Base-by-base conservation (phyloP, 768 basidiomycete species). In the Russula sp. region DNA sequence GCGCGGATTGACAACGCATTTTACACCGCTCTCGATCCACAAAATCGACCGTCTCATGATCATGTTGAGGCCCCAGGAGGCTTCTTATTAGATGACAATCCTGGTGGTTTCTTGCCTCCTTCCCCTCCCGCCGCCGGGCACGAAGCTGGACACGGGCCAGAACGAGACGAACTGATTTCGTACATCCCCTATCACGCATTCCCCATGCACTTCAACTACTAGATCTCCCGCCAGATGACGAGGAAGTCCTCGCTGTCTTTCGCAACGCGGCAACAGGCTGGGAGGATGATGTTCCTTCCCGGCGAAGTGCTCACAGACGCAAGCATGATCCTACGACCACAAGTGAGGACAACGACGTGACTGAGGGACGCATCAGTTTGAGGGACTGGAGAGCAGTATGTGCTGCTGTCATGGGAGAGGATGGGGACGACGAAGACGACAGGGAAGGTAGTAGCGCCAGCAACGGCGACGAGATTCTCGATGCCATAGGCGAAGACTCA, bases 341-440 rank as follows among this genome's bases (percentile, higher is more conserved):
- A 34, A 57, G 65, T 26, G 68, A 69, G 16, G 57, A 64, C 13
- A 63, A 59, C 2, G 67, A 70, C 6, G 60, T 63, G 7, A 71
- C 69, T 36, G 76, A 72, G 16, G 73, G 73, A 32, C 72, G 75
- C 50, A 81, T 94, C 28, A 83, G 79, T 67, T 76, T 79, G 55
- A 84, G 85, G 32, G 91, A 92, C 71, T 94, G 89, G 88, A 82
- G 88, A 42, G 81, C 89, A 14, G 88, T 94, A 5, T 93, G 91
- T 71, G 84, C 87, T 11, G 87, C 87, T 5, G 76, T 94, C 14
- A 77, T 93, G 11, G 75, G 73, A 8, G 71, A 52, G 14, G 71
- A 57, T 5, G 69, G 66, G 1, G 70, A 66, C 5, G 75, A 75
- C 24, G 68, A 59, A 5, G 62, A 63, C 14, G 73, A 71, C n/a